phyloP scores from a whole-genome alignment of 179 eudicot species.

The Vitellaria paradoxa region DNA sequence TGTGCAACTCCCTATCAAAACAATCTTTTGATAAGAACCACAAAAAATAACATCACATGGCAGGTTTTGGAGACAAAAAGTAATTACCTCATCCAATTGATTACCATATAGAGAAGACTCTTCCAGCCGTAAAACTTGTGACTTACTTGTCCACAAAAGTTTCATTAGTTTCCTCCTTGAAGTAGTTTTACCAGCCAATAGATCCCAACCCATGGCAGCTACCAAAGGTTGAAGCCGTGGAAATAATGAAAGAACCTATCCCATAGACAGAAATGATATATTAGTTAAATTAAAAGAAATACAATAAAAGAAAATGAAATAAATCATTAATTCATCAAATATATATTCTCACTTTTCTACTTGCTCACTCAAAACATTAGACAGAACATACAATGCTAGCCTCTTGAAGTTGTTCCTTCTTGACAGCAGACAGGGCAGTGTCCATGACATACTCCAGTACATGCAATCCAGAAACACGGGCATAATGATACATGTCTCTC shows the following conservation, averaged over 20 bases:
- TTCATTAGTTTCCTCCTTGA: constrained; percentile 81
- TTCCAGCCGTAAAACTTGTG: constrained; percentile 67
- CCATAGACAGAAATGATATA: constrained; percentile 22
- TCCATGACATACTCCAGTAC: constrained; percentile 76
- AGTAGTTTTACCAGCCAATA: constrained; percentile 77
- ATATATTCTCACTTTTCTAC: constrained; percentile 7
- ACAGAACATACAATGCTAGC: constrained; percentile 59
- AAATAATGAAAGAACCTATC: constrained; percentile 72
- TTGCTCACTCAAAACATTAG: constrained; percentile 9
- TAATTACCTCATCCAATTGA: constrained; percentile 71
- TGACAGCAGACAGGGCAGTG: constrained; percentile 73
- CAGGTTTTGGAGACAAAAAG: constrained; percentile 7
- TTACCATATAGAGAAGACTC: constrained; percentile 66
- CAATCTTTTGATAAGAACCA: neutral
- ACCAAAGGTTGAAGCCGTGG: constrained; percentile 96
- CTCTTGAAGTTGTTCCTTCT: constrained; percentile 70
- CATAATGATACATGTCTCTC: constrained; percentile 87
- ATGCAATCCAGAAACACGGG: constrained; percentile 90
- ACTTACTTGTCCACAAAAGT: constrained; percentile 88
- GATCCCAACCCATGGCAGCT: constrained; percentile 97
- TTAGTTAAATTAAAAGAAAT: neutral
- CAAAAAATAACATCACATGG: neutral
- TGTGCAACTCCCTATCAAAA: too few species aligned
- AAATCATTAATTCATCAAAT: neutral
- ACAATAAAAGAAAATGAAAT: neutral